A percentile compares a stretch with the other conserved stretches of the same genome.
Evolutionary conservation across 129 eudicot species (phyloP).

Genomic region (Dittrichia graveolens): DNA sequence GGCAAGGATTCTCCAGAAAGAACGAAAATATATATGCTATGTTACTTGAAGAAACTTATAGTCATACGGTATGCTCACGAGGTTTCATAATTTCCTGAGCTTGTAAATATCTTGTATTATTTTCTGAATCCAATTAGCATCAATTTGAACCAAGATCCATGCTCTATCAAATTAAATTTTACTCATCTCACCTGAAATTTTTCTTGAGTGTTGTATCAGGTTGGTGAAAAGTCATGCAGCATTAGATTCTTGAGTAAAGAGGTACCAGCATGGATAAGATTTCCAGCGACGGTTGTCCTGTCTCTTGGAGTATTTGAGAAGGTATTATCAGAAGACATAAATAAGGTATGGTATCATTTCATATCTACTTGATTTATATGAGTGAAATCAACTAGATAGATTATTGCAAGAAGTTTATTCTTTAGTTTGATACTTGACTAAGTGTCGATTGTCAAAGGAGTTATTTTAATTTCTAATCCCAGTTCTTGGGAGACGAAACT

Average conservation of each 20-base stretch:
- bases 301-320: slow-evolving; percentile 54
- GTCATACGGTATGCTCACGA: slow-evolving; percentile 42
- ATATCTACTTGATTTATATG: neutral
- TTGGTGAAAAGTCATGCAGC: slow-evolving; percentile 56
- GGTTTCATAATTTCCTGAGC: slow-evolving; percentile 10
- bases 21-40: slow-evolving; percentile 42
- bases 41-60: slow-evolving; percentile 45
- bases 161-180: neutral
- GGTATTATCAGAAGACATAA: slow-evolving; percentile 48
- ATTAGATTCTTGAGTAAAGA: slow-evolving; percentile 45
- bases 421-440: neutral
- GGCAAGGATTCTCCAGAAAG: slow-evolving; percentile 36
- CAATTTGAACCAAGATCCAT: neutral
- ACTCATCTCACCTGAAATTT: neutral
- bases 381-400: neutral
- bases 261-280: slow-evolving; percentile 48
- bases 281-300: slow-evolving; percentile 51
- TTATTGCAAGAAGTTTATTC: neutral
- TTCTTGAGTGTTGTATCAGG: slow-evolving; percentile 32
- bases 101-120: neutral
- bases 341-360: slow-evolving; percentile 39
- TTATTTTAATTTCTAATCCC: neutral
- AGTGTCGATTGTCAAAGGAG: neutral
- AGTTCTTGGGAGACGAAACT: no score
- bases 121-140: neutral